Base-by-base conservation (phyloP, 148 eudicot genomes). In the Arbutus unedo region DNA sequence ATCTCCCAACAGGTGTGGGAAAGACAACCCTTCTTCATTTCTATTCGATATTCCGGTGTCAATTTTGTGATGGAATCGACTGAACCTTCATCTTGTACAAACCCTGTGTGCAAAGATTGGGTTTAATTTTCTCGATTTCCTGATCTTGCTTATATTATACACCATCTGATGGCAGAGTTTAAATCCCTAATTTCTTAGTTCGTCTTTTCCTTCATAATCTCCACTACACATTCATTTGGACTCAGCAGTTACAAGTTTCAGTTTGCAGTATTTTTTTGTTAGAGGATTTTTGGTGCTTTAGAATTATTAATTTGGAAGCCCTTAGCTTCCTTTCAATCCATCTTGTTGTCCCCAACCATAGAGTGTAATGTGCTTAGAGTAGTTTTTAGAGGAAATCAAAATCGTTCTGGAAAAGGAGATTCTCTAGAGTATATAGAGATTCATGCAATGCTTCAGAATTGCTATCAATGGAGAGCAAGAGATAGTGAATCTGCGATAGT, bases 1-100 rank as follows among this genome's bases (percentile, higher is more conserved):
- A 87, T 92, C 60, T 87, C 93, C 76, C 86, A 85, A 55, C 94
- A 91, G 93, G 95, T 93, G 38, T 50, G 49, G 0, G 38, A 31
- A 31, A 31, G 38, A 31, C 0, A 31, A 31, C 38, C 38, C 31
- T 14, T 47, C 21, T n/a, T 5, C 44, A 23, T 48, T 74, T 13
- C 2, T 11, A 10, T 74, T 49, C 38, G 38, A 31, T 31, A 31
- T 31, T 31, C 38, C 38, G 38, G 38, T 31, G 38, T 31, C 38
- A 31, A 31, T 31, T 31, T 31, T 31, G 38, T 31, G 38, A 31
- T 31, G 38, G 38, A 31, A 1, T 44, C 45, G 2, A 3, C 23
- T 66, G 71, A 66, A 10, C 44, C 23, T 66, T 31, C 44, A 8
- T 21, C 3, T 62, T 31, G 23, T 62, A 9, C 68, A 21, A 60